A percentile compares a stretch with the other conserved stretches of the same genome.
phyloP scores from a whole-genome alignment of 2,329 filamentous ascomycete species.

The Monosporascus ibericus region DNA sequence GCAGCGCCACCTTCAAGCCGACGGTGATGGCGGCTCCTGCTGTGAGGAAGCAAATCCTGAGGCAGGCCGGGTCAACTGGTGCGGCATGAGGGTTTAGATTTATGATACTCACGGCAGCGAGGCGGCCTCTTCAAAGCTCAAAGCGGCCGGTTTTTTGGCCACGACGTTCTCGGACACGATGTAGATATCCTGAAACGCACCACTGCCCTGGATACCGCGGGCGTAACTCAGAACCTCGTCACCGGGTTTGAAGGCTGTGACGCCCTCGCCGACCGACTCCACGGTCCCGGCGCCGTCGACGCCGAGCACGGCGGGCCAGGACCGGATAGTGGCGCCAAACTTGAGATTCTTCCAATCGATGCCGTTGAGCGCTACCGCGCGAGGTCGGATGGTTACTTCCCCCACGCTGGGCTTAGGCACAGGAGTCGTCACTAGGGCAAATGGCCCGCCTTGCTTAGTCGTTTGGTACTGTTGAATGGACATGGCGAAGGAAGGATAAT shows the following conservation, averaged over 20 bases:
- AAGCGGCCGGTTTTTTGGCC: slow-evolving; percentile 20
- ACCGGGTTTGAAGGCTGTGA: slow-evolving; percentile 22
- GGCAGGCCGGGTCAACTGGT: not conserved
- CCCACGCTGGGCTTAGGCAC: slow-evolving; percentile 16
- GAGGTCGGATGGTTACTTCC: slow-evolving; percentile 26
- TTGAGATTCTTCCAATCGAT: slow-evolving; percentile 28
- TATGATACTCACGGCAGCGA: slow-evolving; percentile 18
- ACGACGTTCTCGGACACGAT: slow-evolving; percentile 13
- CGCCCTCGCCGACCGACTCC: slow-evolving; percentile 24
- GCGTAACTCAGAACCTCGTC: slow-evolving; percentile 22
- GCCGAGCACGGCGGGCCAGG: slow-evolving; percentile 28
- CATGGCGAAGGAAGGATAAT: not conserved
- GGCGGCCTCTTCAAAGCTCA: slow-evolving; percentile 26
- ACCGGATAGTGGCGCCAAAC: slow-evolving; percentile 19
- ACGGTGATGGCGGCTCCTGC: slow-evolving; percentile 14
- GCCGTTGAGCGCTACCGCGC: slow-evolving; percentile 27
- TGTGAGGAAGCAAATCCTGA: slow-evolving; percentile 19
- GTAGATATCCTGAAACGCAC: slow-evolving; percentile 23
- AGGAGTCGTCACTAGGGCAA: slow-evolving; percentile 13
- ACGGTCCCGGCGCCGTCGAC: slow-evolving; percentile 28
- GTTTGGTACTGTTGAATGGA: slow-evolving; percentile 10
- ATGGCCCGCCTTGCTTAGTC: slow-evolving; percentile 6
- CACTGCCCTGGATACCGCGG: slow-evolving; percentile 6
- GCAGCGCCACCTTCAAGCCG: slow-evolving; percentile 21
- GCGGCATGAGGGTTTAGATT: not conserved